These are phyloP conservation scores for Ophiostoma sp. DNA, from an alignment of 2,329 filamentous ascomycete species.

Conservation along the genomic window DNA sequence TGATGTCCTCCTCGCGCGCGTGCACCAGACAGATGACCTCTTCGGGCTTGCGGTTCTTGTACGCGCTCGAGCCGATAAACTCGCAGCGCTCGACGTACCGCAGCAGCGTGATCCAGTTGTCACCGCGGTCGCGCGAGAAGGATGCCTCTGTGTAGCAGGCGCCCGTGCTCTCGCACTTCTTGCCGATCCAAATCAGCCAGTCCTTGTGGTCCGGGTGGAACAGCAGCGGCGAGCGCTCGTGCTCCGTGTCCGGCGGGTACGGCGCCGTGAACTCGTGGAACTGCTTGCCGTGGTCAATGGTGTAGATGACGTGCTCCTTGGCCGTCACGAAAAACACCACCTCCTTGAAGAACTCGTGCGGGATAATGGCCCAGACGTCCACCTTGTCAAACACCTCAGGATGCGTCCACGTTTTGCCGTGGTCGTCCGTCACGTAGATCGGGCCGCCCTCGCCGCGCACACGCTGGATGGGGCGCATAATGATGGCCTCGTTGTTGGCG, in stretches of 20 bases:
- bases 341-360: conserved; percentile 80
- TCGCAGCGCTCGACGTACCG: conserved; percentile 79
- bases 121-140: conserved; percentile 75
- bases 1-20: conserved; percentile 50
- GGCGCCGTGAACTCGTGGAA: conserved; percentile 75
- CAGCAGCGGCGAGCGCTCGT: conserved; percentile 52
- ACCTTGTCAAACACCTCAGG: conserved; percentile 65
- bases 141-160: conserved; percentile 75
- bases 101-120: conserved; percentile 73
- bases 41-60: conserved; percentile 52
- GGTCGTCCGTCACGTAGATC: conserved; percentile 76
- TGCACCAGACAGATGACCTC: conserved; percentile 65
- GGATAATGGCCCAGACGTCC: conserved; percentile 68
- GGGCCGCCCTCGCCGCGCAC: conserved; percentile 55
- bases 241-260: conserved; percentile 45
- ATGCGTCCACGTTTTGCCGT: conserved; percentile 81
- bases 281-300: conserved; percentile 71
- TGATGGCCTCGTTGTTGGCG: conserved; percentile 68
- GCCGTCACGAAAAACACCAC: conserved; percentile 81
- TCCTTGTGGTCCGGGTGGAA: conserved; percentile 87
- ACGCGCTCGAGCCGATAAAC: conserved; percentile 70
- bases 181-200: conserved; percentile 89
- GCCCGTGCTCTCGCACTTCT: conserved; percentile 59
- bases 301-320: conserved; percentile 70
- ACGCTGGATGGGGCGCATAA: conserved; percentile 51